Conservation (phyloP, 1,284 basidiomycete genomes). For the Cryptococcus jaspeensis region DNA sequence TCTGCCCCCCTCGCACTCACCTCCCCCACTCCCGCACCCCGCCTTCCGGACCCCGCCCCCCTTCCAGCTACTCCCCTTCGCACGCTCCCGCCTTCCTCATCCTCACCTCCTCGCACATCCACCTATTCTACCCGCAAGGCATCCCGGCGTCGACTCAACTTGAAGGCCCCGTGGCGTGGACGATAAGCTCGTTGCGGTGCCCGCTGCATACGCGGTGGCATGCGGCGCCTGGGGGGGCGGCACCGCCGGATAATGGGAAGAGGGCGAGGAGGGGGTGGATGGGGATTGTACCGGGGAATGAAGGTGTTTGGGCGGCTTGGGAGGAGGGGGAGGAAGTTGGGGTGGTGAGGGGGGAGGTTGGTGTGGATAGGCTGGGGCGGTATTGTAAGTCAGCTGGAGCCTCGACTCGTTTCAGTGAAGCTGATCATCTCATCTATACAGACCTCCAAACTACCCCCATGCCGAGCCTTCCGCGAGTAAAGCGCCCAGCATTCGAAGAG, state of each 20-base stretch:
- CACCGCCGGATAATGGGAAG: slow-evolving; percentile 6
- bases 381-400: slow-evolving; percentile 28
- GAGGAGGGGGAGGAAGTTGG: slow-evolving; percentile 26
- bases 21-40: slow-evolving; percentile 19
- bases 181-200: slow-evolving; percentile 27
- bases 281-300: slow-evolving; percentile 27
- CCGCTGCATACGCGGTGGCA: slow-evolving; percentile 23
- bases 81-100: slow-evolving; percentile 35
- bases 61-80: slow-evolving; percentile 13
- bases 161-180: slow-evolving; percentile 14
- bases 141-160: not conserved
- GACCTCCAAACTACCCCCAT: slow-evolving; percentile 34
- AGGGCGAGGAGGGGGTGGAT: slow-evolving; percentile 36
- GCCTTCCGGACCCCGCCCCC: slow-evolving; percentile 29
- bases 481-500: not conserved
- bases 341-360: slow-evolving; percentile 35
- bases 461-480: slow-evolving; percentile 24
- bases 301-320: slow-evolving; percentile 40
- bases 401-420: not conserved
- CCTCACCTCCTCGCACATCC: slow-evolving; percentile 23
- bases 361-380: slow-evolving; percentile 23
- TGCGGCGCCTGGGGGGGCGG: slow-evolving; percentile 6
- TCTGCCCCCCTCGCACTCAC: slow-evolving; percentile 33
- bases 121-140: slow-evolving; percentile 28
- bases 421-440: slow-evolving; percentile 8